Conservation (phyloP, 2,329 filamentous ascomycete species). For the Aspergillus proliferans region DNA sequence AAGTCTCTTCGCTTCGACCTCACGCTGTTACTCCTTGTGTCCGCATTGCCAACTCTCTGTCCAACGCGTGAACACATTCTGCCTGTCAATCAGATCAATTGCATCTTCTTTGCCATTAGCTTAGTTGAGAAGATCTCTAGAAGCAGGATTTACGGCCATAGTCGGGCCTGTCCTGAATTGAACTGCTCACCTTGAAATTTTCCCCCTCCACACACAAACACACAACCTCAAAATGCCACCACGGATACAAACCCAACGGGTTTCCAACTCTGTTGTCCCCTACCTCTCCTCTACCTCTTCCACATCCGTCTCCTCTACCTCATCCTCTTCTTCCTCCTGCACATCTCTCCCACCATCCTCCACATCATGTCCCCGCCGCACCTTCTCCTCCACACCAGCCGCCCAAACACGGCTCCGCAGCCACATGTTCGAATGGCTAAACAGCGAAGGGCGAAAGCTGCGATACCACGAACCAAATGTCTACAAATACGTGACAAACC, state of each 20-base stretch:
- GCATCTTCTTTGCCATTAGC: not conserved
- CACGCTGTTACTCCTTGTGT: conserved; percentile 4
- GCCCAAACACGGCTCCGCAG: conserved; percentile 46
- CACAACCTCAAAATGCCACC: conserved; percentile 29
- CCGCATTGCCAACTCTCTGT: conserved; percentile 5
- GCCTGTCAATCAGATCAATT: conserved; percentile 10
- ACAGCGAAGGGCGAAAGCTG: conserved; percentile 27
- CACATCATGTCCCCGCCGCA: conserved; percentile 18
- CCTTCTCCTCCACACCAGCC: conserved; percentile 28
- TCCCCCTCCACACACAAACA: conserved; percentile 1
- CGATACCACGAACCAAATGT: conserved; percentile 27
- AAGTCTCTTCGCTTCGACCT: conserved; percentile 24
- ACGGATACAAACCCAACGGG: conserved; percentile 31
- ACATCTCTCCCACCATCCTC: conserved; percentile 8
- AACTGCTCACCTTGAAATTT: not conserved
- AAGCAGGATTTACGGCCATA: not conserved
- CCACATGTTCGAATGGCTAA: conserved; percentile 56
- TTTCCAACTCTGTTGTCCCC: conserved; percentile 29
- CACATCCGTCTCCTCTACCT: conserved; percentile 13
- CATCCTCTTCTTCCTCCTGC: conserved; percentile 8
- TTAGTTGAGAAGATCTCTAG: not conserved
- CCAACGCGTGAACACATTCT: not conserved
- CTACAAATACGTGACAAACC: conserved; percentile 26
- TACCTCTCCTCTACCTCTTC: conserved; percentile 24
- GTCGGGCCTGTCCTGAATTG: too few relatives aligned